phyloP scores from a whole-genome alignment of 345 rosid species.

The Raphanus sativus region DNA sequence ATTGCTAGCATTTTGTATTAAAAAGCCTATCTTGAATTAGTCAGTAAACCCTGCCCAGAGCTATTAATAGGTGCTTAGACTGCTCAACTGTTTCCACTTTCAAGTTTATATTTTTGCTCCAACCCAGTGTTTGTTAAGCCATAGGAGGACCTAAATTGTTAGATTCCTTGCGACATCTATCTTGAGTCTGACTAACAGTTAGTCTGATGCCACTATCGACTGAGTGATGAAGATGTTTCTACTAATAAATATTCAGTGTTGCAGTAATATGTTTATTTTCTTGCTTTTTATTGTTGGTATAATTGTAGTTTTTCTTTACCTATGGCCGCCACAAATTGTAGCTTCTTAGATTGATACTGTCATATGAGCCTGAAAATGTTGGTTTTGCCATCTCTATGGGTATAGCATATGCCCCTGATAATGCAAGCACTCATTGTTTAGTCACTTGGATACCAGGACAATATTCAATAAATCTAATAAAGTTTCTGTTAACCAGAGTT shows the following conservation, averaged over 20 bases:
- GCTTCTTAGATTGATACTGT: not conserved
- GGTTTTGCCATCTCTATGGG: slow-evolving; percentile 4
- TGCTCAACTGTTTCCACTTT: too few species aligned
- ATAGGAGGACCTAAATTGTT: not conserved
- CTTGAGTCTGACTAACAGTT: not conserved
- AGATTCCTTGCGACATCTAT: not conserved
- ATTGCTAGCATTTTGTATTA: too few species aligned
- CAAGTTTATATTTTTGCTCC: not conserved
- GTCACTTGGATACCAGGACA: not conserved
- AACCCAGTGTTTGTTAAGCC: not conserved
- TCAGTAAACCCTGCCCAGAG: too few species aligned
- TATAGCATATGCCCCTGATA: slow-evolving; percentile 1
- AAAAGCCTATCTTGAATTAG: too few species aligned
- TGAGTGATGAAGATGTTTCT: not conserved
- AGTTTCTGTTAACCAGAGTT: slow-evolving; percentile 45
- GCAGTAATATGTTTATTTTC: not conserved
- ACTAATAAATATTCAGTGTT: not conserved
- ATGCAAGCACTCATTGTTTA: not conserved
- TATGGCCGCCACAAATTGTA: not conserved
- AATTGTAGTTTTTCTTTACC: not conserved
- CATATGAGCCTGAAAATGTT: slow-evolving; percentile 11
- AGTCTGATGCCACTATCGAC: not conserved
- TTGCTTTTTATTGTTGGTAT: slow-evolving; percentile 4
- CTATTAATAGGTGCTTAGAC: too few species aligned
- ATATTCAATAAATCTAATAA: slow-evolving; percentile 19